These are phyloP conservation scores for Saccharomycopsis fibuligera DNA, from an alignment of 805 yeast genomes.

Conservation along the genomic window DNA sequence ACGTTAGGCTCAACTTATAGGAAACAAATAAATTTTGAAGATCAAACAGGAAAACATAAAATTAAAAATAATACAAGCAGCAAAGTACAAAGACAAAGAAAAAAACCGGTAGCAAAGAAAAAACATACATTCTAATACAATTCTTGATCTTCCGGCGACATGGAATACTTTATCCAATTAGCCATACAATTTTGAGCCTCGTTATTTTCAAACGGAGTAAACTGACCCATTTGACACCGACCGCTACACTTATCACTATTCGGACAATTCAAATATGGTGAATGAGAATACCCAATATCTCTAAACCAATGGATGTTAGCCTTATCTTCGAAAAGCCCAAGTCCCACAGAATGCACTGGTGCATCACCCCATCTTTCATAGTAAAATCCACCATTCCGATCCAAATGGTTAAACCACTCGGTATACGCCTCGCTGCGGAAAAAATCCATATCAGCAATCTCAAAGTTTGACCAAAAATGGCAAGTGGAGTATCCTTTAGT, in stretches of 20 bases:
- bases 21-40: neutral
- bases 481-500: conserved; percentile 55
- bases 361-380: conserved; percentile 95
- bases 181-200: conserved; percentile 69
- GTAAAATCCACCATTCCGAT: conserved; percentile 72
- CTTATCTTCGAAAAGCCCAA: conserved; percentile 65
- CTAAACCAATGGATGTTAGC: conserved; percentile 75
- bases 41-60: neutral
- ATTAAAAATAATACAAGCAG: neutral
- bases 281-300: conserved; percentile 71
- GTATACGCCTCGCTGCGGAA: conserved; percentile 61
- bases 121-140: neutral
- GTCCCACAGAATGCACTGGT: conserved; percentile 75
- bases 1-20: too few relatives aligned
- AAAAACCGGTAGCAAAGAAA: neutral
- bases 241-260: conserved; percentile 40
- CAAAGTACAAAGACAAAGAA: neutral
- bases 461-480: conserved; percentile 89
- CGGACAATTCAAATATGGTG: conserved; percentile 76
- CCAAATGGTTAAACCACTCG: conserved; percentile 56
- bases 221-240: conserved; percentile 46
- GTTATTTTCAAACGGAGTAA: conserved; percentile 44
- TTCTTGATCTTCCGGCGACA: conserved; percentile 27
- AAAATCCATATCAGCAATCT: conserved; percentile 78
- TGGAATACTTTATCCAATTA: conserved; percentile 52